Conservation (phyloP, 495 filamentous ascomycete genomes). For the Neurospora sp. region DNA sequence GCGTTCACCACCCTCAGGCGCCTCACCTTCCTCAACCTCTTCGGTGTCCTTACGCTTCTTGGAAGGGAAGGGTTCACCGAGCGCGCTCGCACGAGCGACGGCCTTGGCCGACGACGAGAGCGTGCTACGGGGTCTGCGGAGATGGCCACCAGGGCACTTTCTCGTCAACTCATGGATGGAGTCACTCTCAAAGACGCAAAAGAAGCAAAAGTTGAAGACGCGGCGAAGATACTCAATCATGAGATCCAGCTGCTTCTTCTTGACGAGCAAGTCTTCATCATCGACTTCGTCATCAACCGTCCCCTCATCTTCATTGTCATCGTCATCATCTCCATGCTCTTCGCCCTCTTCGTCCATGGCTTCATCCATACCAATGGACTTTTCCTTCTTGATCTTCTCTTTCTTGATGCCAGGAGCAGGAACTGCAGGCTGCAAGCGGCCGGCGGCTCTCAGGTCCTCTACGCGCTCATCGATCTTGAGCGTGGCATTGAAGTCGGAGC, state of each 20-base stretch:
- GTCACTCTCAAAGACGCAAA: conserved; percentile 97
- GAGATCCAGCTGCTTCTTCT: conserved; percentile 94
- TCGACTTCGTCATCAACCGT: conserved; percentile 76
- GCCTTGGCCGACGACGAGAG: conserved; percentile 72
- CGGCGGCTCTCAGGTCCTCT: conserved; percentile 62
- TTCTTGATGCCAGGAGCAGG: conserved; percentile 45
- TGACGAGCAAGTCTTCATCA: conserved; percentile 76
- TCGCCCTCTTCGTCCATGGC: conserved; percentile 61
- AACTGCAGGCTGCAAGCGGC: conserved; percentile 60
- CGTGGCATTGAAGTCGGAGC: conserved; percentile 57
- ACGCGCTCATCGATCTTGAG: conserved; percentile 77
- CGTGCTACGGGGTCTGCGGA: conserved; percentile 76
- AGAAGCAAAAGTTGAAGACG: conserved; percentile 98
- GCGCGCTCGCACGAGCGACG: conserved; percentile 74
- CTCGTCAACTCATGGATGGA: conserved; percentile 90
- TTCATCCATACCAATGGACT: conserved; percentile 53
- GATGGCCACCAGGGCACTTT: conserved; percentile 94
- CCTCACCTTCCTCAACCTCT: conserved; percentile 55
- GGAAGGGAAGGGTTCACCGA: conserved; percentile 66
- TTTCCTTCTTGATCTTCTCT: conserved; percentile 44
- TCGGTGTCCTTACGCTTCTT: conserved; percentile 60
- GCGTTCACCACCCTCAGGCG: conserved; percentile 54
- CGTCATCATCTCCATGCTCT: conserved; percentile 55
- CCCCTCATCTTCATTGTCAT: conserved; percentile 65
- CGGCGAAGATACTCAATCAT: conserved; percentile 93